phyloP scores from a whole-genome alignment of 352 stramenopile species.

The Phytophthora pinifolia region DNA sequence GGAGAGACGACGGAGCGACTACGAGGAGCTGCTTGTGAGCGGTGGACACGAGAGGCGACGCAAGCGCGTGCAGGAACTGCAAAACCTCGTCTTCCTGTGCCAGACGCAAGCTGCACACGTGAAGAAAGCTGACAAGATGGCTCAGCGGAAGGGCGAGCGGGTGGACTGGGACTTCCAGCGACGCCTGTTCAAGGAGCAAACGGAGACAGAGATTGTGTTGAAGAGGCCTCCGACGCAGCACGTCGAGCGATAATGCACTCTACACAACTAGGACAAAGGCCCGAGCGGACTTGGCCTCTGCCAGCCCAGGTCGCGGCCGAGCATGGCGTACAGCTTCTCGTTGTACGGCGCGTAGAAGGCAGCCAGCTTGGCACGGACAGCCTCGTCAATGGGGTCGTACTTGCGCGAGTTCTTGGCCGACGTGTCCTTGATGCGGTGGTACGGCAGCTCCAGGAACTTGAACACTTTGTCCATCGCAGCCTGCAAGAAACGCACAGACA shows the following conservation, averaged over 20 bases:
- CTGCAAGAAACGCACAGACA: constrained; percentile 27
- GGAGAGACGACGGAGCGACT: constrained; percentile 30
- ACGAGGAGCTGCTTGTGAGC: constrained; percentile 39
- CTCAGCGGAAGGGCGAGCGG: constrained; percentile 32
- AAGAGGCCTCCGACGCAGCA: constrained; percentile 34
- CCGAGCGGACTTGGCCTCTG: constrained; percentile 17
- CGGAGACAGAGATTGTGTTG: constrained; percentile 63
- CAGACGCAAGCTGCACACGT: constrained; percentile 53
- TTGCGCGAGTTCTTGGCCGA: constrained; percentile 88
- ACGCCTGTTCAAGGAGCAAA: constrained; percentile 56
- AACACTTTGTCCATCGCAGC: constrained; percentile 84
- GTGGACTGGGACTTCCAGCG: constrained; percentile 37
- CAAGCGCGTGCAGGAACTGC: constrained; percentile 60
- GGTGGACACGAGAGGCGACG: constrained; percentile 54
- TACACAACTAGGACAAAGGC: constrained; percentile 8
- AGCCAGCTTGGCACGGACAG: constrained; percentile 55
- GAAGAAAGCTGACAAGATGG: constrained; percentile 38
- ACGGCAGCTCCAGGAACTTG: constrained; percentile 80
- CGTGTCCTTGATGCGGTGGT: constrained; percentile 77
- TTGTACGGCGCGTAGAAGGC: constrained; percentile 88
- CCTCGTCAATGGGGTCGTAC: constrained; percentile 72
- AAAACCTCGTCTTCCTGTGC: constrained; percentile 70
- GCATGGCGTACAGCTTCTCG: constrained; percentile 62
- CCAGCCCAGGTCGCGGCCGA: constrained; percentile 68
- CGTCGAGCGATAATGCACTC: constrained; percentile 16